Base-by-base conservation (phyloP, 352 stramenopile genomes). In the Aphanomyces astaci region DNA sequence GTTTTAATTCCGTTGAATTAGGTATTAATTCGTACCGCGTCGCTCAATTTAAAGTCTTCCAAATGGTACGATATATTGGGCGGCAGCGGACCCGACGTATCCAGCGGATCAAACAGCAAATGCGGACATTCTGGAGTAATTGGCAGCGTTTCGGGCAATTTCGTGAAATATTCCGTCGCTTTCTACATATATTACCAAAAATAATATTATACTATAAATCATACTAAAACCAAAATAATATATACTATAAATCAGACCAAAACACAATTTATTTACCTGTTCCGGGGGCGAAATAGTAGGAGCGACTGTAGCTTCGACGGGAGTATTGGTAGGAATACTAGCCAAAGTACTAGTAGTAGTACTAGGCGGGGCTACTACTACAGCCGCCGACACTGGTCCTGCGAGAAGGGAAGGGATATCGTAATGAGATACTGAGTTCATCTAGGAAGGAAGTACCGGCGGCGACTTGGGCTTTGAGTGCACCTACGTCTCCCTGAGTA, bases 31-130 rank as follows among this genome's bases (percentile, higher is more conserved):
- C 48, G 25, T 22, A 55, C 48, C 48, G 25, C 25, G 15, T 55
- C 48, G 25, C 28, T 55, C 48, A 17, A 24, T 13, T 17, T 13
- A 28, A 28, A 24, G 10, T 10, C 48, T 30, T 55, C 9, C 10
- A 55, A 13, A 22, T 55, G 9, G 48, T 55, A 55, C 9, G 28
- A 11, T 13, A 55, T 24, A 1, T 0, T 10, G 25, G 48, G 15
- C 9, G 48, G 48, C 1, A 55, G 9, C 15, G 9, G 19, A 13
- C 10, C 1, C 17, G 48, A 17, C 1, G 48, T 17, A 55, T 55
- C 63, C 46, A 87, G 75, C 24, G 65, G 22, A 72, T 92, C 84
- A 64, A 92, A 92, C 19, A 92, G 65, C 64, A 92, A 75, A 24
- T 88, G 76, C 4, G 80, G 80, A 25, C 81, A 90, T 24, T 51